phyloP scores from a whole-genome alignment of 306 rosid species.

The Alnus rubra region DNA sequence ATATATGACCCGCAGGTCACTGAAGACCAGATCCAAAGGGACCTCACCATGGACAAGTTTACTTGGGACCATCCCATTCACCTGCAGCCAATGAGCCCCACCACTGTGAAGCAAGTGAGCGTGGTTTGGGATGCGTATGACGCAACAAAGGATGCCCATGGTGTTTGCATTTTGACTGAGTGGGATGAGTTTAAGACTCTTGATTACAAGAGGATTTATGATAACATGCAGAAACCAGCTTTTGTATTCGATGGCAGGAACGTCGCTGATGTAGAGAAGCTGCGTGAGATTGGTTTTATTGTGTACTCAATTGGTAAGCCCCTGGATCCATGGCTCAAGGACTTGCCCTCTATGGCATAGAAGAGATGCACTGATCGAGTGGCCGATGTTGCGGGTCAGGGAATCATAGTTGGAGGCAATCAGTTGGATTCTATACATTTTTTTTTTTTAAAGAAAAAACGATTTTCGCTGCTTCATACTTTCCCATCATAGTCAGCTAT shows the following conservation, averaged over 20 bases:
- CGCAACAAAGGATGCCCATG: slow-evolving; percentile 86
- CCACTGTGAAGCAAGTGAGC: slow-evolving; percentile 75
- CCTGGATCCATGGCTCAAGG: slow-evolving; percentile 86
- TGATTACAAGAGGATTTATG: slow-evolving; percentile 74
- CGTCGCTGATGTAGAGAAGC: slow-evolving; percentile 46
- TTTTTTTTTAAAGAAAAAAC: slow-evolving; percentile 12
- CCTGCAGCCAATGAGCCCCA: slow-evolving; percentile 76
- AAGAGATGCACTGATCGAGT: slow-evolving; percentile 31
- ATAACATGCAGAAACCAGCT: slow-evolving; percentile 88
- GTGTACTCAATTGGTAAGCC: slow-evolving; percentile 93
- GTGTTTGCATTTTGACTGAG: slow-evolving; percentile 79
- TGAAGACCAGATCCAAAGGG: slow-evolving; percentile 90
- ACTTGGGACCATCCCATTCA: slow-evolving; percentile 97
- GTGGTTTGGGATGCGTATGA: slow-evolving; percentile 87
- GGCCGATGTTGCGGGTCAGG: slow-evolving; percentile 25
- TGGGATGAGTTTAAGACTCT: slow-evolving; percentile 95
- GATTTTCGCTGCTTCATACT: slow-evolving; percentile 29
- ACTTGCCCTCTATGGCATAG: slow-evolving; percentile 90
- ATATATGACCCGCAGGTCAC: slow-evolving; percentile 84
- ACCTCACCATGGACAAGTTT: slow-evolving; percentile 73
- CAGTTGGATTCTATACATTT: slow-evolving; percentile 52
- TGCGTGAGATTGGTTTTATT: slow-evolving; percentile 88
- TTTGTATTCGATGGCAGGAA: slow-evolving; percentile 87
- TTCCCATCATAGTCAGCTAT: slow-evolving; percentile 41
- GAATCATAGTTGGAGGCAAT: slow-evolving; percentile 31